Conservation (phyloP, 2,329 filamentous ascomycete species). For the Sporothrix variecibatus region DNA sequence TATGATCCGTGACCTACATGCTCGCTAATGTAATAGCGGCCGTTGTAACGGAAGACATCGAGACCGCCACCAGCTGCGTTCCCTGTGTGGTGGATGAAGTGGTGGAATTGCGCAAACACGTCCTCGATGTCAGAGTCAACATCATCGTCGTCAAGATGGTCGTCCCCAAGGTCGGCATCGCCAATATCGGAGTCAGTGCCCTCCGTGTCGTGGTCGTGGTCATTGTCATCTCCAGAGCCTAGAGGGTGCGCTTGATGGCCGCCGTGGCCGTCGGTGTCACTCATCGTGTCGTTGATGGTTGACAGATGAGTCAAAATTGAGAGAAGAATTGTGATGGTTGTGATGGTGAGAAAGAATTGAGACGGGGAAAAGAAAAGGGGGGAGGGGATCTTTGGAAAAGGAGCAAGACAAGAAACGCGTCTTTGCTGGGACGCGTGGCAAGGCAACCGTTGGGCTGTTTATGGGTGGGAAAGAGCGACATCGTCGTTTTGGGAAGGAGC, state of each 20-base stretch:
- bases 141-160: too few relatives aligned
- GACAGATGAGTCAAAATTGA: not conserved
- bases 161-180: too few relatives aligned
- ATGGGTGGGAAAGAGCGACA: too few relatives aligned
- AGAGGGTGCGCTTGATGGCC: not conserved
- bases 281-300: not conserved
- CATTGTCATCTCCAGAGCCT: not conserved
- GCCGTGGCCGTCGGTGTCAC: not conserved
- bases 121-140: not conserved
- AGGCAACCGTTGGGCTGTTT: too few relatives aligned
- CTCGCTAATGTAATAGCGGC: constrained; percentile 21
- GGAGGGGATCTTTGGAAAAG: not conserved
- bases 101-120: too few relatives aligned
- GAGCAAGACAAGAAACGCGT: too few relatives aligned
- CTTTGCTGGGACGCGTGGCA: too few relatives aligned
- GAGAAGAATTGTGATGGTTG: not conserved
- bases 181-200: too few relatives aligned
- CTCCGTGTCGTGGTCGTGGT: not conserved
- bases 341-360: not conserved
- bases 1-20: not conserved
- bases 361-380: not conserved
- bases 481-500: too few relatives aligned
- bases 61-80: constrained; percentile 3
- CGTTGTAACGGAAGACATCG: not conserved
- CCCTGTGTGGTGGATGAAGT: too few relatives aligned